Evolutionary conservation across 169 alveolate genomes (phyloP).

Genomic region (Ichthyophthirius multifiliis): DNA sequence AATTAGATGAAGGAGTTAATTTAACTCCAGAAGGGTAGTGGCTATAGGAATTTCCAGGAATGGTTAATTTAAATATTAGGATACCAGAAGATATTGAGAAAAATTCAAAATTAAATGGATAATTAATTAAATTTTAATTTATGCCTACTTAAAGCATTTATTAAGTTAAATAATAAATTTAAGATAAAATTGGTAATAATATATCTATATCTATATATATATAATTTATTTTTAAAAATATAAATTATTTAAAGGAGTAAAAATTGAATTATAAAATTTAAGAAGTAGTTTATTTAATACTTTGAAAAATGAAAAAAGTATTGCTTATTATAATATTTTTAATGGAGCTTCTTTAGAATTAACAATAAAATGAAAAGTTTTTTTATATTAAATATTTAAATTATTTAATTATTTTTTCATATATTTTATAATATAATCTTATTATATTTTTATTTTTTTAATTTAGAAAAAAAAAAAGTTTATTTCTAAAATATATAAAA

Average conservation of each 20-base stretch:
- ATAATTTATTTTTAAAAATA: background rate
- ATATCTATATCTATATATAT: background rate
- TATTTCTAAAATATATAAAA: too few relatives aligned
- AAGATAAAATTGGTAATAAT: background rate
- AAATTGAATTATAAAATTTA: background rate
- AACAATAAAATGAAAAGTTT: background rate
- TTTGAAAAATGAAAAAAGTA: background rate
- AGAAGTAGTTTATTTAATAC: background rate
- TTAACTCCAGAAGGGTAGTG: background rate
- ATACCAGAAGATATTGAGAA: conserved; percentile 7
- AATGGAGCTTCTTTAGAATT: background rate
- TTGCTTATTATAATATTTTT: background rate
- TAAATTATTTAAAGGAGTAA: background rate
- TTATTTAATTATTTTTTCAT: too few relatives aligned
- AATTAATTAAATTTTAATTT: background rate
- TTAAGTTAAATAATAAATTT: background rate
- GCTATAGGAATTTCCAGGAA: background rate
- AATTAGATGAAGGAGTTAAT: background rate
- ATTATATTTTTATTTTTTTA: too few relatives aligned
- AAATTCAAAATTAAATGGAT: background rate
- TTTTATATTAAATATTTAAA: too few relatives aligned
- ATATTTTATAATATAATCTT: too few relatives aligned
- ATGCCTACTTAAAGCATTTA: background rate
- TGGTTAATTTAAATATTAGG: background rate
- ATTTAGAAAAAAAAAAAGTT: too few relatives aligned